Base-by-base conservation (phyloP, 805 yeast genomes). In the Candida dendrica region DNA sequence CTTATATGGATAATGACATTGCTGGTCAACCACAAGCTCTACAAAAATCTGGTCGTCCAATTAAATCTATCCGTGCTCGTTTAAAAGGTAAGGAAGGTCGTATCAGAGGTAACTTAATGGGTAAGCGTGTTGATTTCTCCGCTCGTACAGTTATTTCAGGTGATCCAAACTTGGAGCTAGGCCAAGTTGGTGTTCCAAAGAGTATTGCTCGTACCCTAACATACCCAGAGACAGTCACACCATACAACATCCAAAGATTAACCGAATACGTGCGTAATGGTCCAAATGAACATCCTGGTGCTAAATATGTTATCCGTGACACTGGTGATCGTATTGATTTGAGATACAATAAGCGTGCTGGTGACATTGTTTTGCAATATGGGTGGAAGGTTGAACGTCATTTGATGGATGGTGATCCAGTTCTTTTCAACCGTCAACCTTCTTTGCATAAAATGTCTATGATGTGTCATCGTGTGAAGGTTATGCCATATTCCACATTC, bases 341-440 rank as follows among this genome's bases (percentile, higher is more conserved):
- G 63, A 79, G 97, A 62, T 93, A 89, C 66, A 95, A 93, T 69
- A 93, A 93, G 63, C 84, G 98, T 63, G 96, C 97, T 2, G 99
- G 99, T 60, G 98, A 93, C 59, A 85, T 93, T 56, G 96, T 95
- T 38, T 74, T 93, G 51, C 98, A 95, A 64, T 93, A 93, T 57
- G 98, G 98, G 40, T 95, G 98, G 98, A 89, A 87, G 63, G 98
- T 93, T 46, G 98, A 93, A 64, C 88, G 99, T 64, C 99, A 93
- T 64, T 75, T 93, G 55, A 88, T 89, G 85, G 99, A 93, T 64
- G 79, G 89, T 56, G 99, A 93, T 62, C 98, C 98, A 3, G 98
- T 93, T 29, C 74, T 93, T 56, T 93, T 93, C 74, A 93, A 93
- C 64, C 95, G 99, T 74, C 99, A 93, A 71, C 99, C 99, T 39